These are phyloP conservation scores for Ordospora pajunii DNA, from an alignment of 371 early-diverging fungal species.

Conservation along the genomic window DNA sequence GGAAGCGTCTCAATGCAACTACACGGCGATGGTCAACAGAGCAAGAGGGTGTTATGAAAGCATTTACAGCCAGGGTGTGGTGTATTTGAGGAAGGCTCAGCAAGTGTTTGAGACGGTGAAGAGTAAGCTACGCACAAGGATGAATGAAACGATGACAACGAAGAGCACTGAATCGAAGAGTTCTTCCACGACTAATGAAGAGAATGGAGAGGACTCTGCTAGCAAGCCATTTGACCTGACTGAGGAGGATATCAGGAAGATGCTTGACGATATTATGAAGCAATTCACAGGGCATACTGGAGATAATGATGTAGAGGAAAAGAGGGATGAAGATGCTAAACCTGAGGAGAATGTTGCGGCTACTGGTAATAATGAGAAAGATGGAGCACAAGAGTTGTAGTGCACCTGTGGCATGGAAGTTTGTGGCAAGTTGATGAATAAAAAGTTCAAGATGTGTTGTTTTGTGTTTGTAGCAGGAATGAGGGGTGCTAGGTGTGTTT, in stretches of 20 bases:
- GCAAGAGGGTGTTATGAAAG: background rate
- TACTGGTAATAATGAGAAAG: too few relatives aligned
- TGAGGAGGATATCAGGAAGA: slow-evolving; percentile 32
- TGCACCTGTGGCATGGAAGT: background rate
- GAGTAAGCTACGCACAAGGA: background rate
- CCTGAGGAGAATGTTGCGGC: background rate
- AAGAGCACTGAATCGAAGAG: slow-evolving; percentile 23
- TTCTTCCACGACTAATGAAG: too few relatives aligned
- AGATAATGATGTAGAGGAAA: slow-evolving; percentile 24
- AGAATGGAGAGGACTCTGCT: slow-evolving; percentile 14
- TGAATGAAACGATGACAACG: background rate
- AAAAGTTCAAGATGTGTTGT: background rate
- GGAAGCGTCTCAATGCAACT: background rate
- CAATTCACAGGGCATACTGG: slow-evolving; percentile 6
- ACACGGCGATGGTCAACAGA: background rate
- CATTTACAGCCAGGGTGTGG: background rate
- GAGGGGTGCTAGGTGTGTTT: background rate
- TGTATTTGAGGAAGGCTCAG: background rate
- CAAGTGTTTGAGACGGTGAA: background rate
- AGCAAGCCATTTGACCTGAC: slow-evolving; percentile 33
- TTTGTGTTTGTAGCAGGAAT: background rate
- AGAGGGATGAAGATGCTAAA: slow-evolving; percentile 41
- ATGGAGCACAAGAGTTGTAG: background rate
- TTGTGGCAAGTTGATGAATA: background rate
- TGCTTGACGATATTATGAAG: slow-evolving; percentile 27